Conservation (phyloP, 148 eudicot species). For the Camellia sinensis region DNA sequence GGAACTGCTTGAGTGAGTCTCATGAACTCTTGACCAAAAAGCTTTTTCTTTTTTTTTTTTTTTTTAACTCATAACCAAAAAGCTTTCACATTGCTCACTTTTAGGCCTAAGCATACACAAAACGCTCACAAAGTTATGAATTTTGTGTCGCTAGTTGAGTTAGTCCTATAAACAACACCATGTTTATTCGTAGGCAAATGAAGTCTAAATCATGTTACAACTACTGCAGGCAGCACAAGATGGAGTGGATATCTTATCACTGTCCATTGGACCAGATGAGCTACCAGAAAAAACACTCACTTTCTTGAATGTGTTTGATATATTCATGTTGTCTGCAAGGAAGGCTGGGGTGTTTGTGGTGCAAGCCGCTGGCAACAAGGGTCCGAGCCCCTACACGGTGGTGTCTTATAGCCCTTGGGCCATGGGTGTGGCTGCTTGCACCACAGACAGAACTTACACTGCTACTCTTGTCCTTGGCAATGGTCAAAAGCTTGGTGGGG, state of each 20-base stretch:
- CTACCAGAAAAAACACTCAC: slow-evolving; percentile 78
- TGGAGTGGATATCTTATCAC: slow-evolving; percentile 73
- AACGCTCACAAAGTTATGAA: too few relatives aligned
- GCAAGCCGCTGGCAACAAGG: slow-evolving; percentile 87
- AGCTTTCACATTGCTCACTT: too few relatives aligned
- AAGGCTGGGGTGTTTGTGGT: slow-evolving; percentile 85
- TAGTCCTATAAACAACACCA: too few relatives aligned
- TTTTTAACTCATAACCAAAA: too few relatives aligned
- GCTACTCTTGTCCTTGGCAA: slow-evolving; percentile 68
- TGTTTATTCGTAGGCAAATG: background rate
- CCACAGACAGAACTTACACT: slow-evolving; percentile 64
- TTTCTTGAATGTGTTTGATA: slow-evolving; percentile 71
- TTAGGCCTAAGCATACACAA: too few relatives aligned
- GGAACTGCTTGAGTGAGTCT: too few relatives aligned
- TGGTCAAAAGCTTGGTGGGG: slow-evolving; percentile 55
- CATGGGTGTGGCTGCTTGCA: slow-evolving; percentile 69
- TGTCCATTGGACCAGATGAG: slow-evolving; percentile 89
- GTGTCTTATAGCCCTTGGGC: slow-evolving; percentile 96
- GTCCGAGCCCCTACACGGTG: slow-evolving; percentile 58
- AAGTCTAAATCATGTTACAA: background rate
- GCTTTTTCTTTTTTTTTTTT: too few relatives aligned
- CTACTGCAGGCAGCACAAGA: slow-evolving; percentile 68
- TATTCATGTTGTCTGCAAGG: slow-evolving; percentile 69
- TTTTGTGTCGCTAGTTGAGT: too few relatives aligned
- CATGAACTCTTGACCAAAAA: too few relatives aligned